Percentiles rank a stretch among this genome's conserved stretches.
Conservation (phyloP, 2,329 filamentous ascomycete genomes). For the Purpureocillium takamizusanense region DNA sequence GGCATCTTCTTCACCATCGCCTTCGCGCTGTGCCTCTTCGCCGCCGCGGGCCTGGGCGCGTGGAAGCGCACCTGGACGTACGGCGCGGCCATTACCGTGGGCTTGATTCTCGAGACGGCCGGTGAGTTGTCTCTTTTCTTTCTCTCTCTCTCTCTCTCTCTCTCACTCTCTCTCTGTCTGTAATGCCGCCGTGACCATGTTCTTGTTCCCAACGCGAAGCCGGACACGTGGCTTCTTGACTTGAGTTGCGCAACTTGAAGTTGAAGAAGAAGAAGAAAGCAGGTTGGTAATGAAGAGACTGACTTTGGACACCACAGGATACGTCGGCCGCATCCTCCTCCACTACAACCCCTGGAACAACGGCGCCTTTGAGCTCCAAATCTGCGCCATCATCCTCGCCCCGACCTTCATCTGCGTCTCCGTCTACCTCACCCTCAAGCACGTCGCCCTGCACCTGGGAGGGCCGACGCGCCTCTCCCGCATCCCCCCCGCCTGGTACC, state of each 20-base stretch:
- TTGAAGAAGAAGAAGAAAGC: too few species aligned
- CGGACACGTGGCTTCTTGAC: too few species aligned
- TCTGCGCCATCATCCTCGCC: slow-evolving; percentile 49
- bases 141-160: neutral
- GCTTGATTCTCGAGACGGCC: slow-evolving; percentile 40
- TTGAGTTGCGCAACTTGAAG: too few species aligned
- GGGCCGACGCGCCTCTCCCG: slow-evolving; percentile 37
- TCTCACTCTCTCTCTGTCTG: neutral
- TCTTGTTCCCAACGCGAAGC: too few species aligned
- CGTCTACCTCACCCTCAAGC: slow-evolving; percentile 57
- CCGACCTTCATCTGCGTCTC: slow-evolving; percentile 52
- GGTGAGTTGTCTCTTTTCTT: slow-evolving; percentile 22
- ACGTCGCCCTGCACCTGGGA: slow-evolving; percentile 41
- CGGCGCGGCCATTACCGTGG: slow-evolving; percentile 36
- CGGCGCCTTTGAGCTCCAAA: slow-evolving; percentile 47
- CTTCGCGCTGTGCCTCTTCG: slow-evolving; percentile 36
- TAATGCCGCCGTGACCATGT: too few species aligned
- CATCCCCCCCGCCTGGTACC: slow-evolving; percentile 41
- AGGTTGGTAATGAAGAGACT: too few species aligned
- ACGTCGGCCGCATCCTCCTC: slow-evolving; percentile 41
- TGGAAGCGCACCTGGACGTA: slow-evolving; percentile 48
- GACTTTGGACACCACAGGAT: slow-evolving; percentile 38
- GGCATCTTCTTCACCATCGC: slow-evolving; percentile 44
- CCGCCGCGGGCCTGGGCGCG: slow-evolving; percentile 32
- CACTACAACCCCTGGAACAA: slow-evolving; percentile 45